Conservation (phyloP, 177 flowering plant genomes). For the Vitis hybrid region DNA sequence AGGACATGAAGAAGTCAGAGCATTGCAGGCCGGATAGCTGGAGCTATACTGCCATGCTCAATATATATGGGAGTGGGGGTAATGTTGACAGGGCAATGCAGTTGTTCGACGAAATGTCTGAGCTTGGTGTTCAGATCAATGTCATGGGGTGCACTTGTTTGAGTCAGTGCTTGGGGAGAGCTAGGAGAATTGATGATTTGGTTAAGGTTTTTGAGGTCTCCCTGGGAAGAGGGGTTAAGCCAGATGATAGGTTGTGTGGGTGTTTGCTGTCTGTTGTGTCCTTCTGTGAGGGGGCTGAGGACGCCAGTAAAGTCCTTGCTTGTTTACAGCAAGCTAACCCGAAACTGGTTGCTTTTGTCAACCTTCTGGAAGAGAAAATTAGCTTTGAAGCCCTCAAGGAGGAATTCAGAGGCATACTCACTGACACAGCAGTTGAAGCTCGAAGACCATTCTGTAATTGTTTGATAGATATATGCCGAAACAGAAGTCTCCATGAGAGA, state of each 20-base stretch:
- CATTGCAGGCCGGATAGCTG: conserved; percentile 71
- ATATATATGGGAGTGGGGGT: conserved; percentile 78
- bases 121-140: conserved; percentile 56
- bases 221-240: conserved; percentile 52
- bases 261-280: conserved; percentile 78
- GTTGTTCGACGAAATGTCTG: conserved; percentile 73
- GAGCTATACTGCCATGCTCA: conserved; percentile 91
- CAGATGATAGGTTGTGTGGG: conserved; percentile 87
- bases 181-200: conserved; percentile 67
- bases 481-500: conserved; percentile 46
- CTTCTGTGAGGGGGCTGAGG: conserved; percentile 44
- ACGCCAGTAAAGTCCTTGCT: conserved; percentile 52
- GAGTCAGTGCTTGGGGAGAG: conserved; percentile 83
- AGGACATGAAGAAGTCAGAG: conserved; percentile 65
- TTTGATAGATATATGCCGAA: conserved; percentile 77
- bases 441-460: conserved; percentile 91
- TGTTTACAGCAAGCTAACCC: conserved; percentile 68
- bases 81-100: conserved; percentile 69
- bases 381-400: conserved; percentile 54
- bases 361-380: conserved; percentile 33
- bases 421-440: conserved; percentile 49
- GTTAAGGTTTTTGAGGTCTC: conserved; percentile 55
- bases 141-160: conserved; percentile 93
- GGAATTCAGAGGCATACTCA: conserved; percentile 56
- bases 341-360: conserved; percentile 53